These are phyloP conservation scores for Trametes gibbosa DNA, from an alignment of 768 basidiomycete genomes.

Conservation along the genomic window DNA sequence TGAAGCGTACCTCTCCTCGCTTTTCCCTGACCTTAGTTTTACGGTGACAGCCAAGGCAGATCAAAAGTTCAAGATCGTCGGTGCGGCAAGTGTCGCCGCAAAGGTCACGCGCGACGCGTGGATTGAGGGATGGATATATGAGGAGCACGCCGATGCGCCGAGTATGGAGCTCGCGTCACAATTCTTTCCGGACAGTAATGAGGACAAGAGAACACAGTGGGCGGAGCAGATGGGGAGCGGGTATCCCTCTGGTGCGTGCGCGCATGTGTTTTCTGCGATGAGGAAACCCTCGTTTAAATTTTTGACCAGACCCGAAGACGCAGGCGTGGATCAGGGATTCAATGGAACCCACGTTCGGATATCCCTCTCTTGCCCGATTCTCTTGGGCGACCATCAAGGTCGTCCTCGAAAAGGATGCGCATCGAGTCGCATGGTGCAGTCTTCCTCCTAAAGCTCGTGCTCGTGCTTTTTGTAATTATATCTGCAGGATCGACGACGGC, in stretches of 20 bases:
- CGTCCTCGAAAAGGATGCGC: conserved; percentile 74
- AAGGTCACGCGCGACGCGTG: conserved; percentile 95
- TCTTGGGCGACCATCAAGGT: conserved; percentile 95
- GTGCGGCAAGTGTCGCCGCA: conserved; percentile 96
- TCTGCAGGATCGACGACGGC: conserved; percentile 76
- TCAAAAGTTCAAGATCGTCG: conserved; percentile 93
- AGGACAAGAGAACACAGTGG: conserved; percentile 25
- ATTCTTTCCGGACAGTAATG: conserved; percentile 2
- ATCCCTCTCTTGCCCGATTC: conserved; percentile 86
- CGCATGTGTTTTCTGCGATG: neutral
- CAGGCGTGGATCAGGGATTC: conserved; percentile 77
- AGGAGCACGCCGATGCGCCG: conserved; percentile 40
- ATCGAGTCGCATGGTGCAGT: conserved; percentile 75
- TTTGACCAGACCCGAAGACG: conserved; percentile 81
- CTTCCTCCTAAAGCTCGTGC: neutral
- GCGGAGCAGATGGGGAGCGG: conserved; percentile 65
- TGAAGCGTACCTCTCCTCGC: conserved; percentile 72
- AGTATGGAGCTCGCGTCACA: conserved; percentile 27
- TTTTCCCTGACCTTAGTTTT: conserved; percentile 84
- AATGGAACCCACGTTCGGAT: conserved; percentile 88
- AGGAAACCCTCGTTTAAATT: too few species aligned
- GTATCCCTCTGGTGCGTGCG: conserved; percentile 76
- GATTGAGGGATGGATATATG: conserved; percentile 81
- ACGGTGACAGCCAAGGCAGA: conserved; percentile 94
- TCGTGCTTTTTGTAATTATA: neutral